Conservation (phyloP, 2,329 filamentous ascomycete species). For the Mariannaea elegans region DNA sequence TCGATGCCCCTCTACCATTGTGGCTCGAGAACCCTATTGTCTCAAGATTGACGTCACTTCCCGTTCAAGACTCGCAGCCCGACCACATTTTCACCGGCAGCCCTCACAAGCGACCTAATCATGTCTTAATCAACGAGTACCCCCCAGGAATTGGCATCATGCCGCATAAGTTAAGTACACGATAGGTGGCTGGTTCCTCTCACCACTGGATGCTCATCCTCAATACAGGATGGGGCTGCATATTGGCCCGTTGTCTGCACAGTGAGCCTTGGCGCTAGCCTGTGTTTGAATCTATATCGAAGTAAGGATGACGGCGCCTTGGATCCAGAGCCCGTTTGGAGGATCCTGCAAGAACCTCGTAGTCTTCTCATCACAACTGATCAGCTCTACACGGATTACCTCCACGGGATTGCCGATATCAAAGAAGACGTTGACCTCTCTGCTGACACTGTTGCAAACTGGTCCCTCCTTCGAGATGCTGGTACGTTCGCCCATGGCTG, state of each 20-base stretch:
- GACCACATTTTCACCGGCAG: conserved; percentile 66
- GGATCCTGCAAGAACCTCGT: conserved; percentile 83
- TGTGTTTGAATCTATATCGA: conserved; percentile 81
- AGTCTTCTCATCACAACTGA: conserved; percentile 79
- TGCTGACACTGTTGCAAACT: conserved; percentile 73
- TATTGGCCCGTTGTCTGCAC: conserved; percentile 92
- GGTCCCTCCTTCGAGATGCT: conserved; percentile 68
- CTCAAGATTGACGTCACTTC: conserved; percentile 64
- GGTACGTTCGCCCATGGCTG: conserved; percentile 58
- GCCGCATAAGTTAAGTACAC: conserved; percentile 76
- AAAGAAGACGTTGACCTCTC: conserved; percentile 72
- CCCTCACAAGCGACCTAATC: conserved; percentile 82
- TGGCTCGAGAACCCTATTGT: conserved; percentile 81
- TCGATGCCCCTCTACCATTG: conserved; percentile 75
- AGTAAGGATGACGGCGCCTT: conserved; percentile 70
- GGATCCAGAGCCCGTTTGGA: conserved; percentile 58
- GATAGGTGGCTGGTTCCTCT: conserved; percentile 22
- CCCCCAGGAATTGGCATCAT: conserved; percentile 90
- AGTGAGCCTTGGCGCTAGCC: conserved; percentile 80
- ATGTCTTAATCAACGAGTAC: conserved; percentile 95
- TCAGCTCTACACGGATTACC: conserved; percentile 72
- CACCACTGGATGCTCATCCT: conserved; percentile 44
- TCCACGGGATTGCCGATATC: conserved; percentile 79
- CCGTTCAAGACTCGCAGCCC: conserved; percentile 42
- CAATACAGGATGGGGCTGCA: conserved; percentile 74